Conservation (phyloP, 495 filamentous ascomycete species). For the Penicillium verhagenii region DNA sequence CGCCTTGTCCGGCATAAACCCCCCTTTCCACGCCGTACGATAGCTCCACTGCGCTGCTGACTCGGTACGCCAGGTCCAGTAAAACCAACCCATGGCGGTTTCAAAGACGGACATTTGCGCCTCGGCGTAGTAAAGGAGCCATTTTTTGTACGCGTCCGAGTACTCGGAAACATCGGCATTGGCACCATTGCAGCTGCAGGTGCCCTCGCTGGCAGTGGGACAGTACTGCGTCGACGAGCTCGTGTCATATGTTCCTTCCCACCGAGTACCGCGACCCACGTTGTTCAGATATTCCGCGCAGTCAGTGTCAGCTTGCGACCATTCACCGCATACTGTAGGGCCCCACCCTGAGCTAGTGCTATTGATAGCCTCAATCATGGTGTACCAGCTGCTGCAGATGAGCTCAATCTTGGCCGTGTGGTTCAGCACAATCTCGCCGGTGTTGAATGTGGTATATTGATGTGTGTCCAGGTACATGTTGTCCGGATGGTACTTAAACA, state of each 20-base stretch:
- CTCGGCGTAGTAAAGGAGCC: slow-evolving; percentile 85
- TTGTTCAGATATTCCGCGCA: slow-evolving; percentile 88
- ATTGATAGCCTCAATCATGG: slow-evolving; percentile 70
- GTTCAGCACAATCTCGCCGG: slow-evolving; percentile 65
- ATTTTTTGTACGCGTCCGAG: slow-evolving; percentile 75
- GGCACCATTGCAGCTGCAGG: slow-evolving; percentile 71
- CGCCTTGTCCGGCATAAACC: slow-evolving; percentile 77
- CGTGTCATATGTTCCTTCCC: slow-evolving; percentile 76
- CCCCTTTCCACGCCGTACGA: slow-evolving; percentile 76
- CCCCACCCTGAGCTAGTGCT: slow-evolving; percentile 80
- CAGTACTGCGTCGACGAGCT: slow-evolving; percentile 66
- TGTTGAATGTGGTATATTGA: slow-evolving; percentile 90
- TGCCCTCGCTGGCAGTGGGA: slow-evolving; percentile 54
- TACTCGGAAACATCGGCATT: slow-evolving; percentile 72
- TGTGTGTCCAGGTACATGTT: slow-evolving; percentile 83
- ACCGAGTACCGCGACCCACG: slow-evolving; percentile 82
- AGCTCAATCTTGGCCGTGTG: slow-evolving; percentile 77
- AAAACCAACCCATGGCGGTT: slow-evolving; percentile 93
- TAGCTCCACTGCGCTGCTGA: slow-evolving; percentile 91
- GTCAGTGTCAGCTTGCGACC: slow-evolving; percentile 97
- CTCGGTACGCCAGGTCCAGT: slow-evolving; percentile 92
- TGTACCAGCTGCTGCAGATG: slow-evolving; percentile 81
- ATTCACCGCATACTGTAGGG: slow-evolving; percentile 96
- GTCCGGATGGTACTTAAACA: slow-evolving; percentile 51
- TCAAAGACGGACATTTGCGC: slow-evolving; percentile 95